Evolutionary conservation across 75 land plant species (phyloP).

Genomic region (Sequoia sempervirens): DNA sequence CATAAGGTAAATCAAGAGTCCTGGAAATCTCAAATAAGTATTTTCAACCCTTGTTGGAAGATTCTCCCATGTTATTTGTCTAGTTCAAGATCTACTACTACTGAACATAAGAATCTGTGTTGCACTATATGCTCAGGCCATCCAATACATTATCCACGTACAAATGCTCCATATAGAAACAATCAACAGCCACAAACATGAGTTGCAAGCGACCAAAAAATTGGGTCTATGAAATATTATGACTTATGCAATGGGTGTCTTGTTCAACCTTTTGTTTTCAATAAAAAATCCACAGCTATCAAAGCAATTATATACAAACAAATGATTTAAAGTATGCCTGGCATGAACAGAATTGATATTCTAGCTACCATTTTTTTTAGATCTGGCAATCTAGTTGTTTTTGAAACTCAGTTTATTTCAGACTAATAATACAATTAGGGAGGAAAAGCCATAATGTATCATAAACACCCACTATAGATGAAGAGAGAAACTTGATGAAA

Average conservation of each 20-base stretch:
- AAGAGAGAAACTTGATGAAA: constrained; percentile 3
- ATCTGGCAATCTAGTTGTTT: neutral
- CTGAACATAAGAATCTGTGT: neutral
- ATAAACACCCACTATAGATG: neutral
- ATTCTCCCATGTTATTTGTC: neutral
- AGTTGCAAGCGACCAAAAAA: neutral
- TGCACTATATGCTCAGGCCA: neutral
- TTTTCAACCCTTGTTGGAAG: neutral
- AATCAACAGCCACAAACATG: neutral
- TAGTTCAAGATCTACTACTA: neutral
- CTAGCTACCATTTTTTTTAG: neutral
- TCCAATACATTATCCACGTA: neutral
- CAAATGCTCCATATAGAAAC: neutral
- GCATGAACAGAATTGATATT: neutral
- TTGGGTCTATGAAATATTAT: neutral
- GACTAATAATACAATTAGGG: neutral
- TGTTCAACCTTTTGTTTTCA: neutral
- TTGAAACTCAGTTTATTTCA: neutral
- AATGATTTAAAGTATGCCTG: neutral
- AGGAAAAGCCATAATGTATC: neutral
- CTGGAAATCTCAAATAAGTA: neutral
- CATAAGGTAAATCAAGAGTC: neutral
- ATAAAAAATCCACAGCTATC: neutral
- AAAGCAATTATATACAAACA: neutral
- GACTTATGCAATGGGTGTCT: neutral